Conservation (phyloP, 371 early-diverging fungal species). For the Mortierella sp. region DNA sequence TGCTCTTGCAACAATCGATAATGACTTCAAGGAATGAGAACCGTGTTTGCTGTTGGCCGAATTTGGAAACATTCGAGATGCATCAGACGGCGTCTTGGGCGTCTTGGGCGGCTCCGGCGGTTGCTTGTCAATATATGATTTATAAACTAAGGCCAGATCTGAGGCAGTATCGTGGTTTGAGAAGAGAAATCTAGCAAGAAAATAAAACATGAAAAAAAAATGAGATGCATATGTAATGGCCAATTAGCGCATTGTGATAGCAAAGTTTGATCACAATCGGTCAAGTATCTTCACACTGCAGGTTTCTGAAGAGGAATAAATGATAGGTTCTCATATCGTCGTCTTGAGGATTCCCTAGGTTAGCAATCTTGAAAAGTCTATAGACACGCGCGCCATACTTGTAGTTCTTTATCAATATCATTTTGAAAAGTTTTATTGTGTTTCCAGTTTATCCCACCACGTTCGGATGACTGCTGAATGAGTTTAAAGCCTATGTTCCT, state of each 20-base stretch:
- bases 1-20: background rate
- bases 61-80: slow-evolving; percentile 5
- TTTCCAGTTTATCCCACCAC: too few relatives aligned
- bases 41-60: slow-evolving; percentile 10
- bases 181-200: background rate
- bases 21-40: background rate
- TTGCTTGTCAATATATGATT: background rate
- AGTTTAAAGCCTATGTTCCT: too few relatives aligned
- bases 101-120: background rate
- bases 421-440: too few relatives aligned
- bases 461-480: too few relatives aligned
- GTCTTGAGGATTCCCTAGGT: background rate
- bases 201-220: background rate
- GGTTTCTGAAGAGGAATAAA: too few relatives aligned
- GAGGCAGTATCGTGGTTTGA: background rate
- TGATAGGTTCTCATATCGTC: background rate
- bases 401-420: too few relatives aligned
- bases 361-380: too few relatives aligned
- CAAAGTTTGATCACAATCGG: too few relatives aligned
- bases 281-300: too few relatives aligned
- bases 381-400: too few relatives aligned
- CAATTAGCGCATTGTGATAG: background rate
- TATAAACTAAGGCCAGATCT: background rate
- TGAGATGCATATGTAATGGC: background rate
- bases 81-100: background rate